Evolutionary conservation across 2,329 filamentous ascomycete species (phyloP).

Genomic region (Leptographium procerum): DNA sequence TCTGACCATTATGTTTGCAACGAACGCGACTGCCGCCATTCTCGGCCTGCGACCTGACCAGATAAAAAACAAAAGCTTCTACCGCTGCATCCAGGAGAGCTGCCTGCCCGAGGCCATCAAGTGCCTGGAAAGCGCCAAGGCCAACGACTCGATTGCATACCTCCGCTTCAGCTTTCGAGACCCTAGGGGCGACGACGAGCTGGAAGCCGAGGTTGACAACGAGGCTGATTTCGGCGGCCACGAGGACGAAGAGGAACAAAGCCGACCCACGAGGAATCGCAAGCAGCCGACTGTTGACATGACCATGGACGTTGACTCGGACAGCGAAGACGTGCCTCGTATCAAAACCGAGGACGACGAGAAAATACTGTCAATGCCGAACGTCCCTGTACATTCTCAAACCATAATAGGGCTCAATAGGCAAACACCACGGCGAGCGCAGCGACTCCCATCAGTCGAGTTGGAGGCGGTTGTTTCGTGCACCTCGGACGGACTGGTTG

Average conservation of each 20-base stretch:
- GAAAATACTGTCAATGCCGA: background rate
- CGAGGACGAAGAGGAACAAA: conserved; percentile 17
- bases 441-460: conserved; percentile 43
- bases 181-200: conserved; percentile 48
- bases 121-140: conserved; percentile 75
- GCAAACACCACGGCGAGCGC: conserved; percentile 9
- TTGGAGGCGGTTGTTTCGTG: conserved; percentile 86
- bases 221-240: conserved; percentile 33
- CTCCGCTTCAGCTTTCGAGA: conserved; percentile 77
- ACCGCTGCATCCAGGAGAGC: conserved; percentile 71
- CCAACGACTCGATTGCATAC: conserved; percentile 84
- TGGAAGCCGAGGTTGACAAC: conserved; percentile 27
- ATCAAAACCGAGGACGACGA: conserved; percentile 12
- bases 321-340: background rate
- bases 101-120: conserved; percentile 66
- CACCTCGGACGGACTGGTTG: conserved; percentile 77
- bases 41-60: conserved; percentile 60
- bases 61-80: conserved; percentile 69
- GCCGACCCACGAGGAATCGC: background rate
- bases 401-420: background rate
- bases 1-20: conserved; percentile 77
- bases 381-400: background rate
- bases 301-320: conserved; percentile 17
- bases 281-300: conserved; percentile 15
- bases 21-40: conserved; percentile 62